Base-by-base conservation (phyloP, 163 green algal species). In the Trebouxiophyceae sp. region DNA sequence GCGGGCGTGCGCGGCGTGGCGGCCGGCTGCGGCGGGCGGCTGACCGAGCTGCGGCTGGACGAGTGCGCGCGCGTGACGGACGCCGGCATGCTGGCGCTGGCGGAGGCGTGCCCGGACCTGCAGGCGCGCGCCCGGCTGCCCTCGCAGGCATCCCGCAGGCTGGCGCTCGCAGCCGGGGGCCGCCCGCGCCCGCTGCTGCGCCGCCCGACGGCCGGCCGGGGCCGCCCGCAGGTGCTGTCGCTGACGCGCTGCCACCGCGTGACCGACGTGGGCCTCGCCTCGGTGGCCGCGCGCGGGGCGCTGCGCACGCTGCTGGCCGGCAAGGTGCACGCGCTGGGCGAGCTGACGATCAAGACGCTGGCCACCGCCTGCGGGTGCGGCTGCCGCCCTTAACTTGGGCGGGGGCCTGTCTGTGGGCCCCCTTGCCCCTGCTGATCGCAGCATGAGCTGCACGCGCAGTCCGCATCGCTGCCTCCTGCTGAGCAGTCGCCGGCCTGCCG, bases 221-320 rank as follows among this genome's bases (percentile, higher is more conserved):
- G 22, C 12, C 19, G 5, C 19, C 5, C 23, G 60, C 65, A 79
- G 65, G 63, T 58, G 26, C 62, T 87, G 28, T 83, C 73, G 0
- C 57, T 87, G 65, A 63, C 65, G 23, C 69, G 76, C 33, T 87
- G 78, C 69, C 27, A 8, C 6, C 46, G 50, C 19, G 56, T 89
- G 26, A 75, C 63, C 20, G 78, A 86, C 56, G 70, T 33, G 5
- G 67, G 61, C 5, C 28, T 89, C 0, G 61, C 66, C 0, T 50
- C 72, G 8, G 33, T 78, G 16, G 70, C 71, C 2, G 28, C 59
- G 39, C 32, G 62, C 2, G 68, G 80, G 56, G 61, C 34, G 26
- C 65, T 89, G 46, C 67, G 60, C n/a, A 47, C 44, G 24, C 63
- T 87, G 2, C 56, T 54, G 24, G 61, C 84, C 4, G 71, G 57